phyloP scores from a whole-genome alignment of 2,329 filamentous ascomycete genomes.

The Didymosphaeria variabile region DNA sequence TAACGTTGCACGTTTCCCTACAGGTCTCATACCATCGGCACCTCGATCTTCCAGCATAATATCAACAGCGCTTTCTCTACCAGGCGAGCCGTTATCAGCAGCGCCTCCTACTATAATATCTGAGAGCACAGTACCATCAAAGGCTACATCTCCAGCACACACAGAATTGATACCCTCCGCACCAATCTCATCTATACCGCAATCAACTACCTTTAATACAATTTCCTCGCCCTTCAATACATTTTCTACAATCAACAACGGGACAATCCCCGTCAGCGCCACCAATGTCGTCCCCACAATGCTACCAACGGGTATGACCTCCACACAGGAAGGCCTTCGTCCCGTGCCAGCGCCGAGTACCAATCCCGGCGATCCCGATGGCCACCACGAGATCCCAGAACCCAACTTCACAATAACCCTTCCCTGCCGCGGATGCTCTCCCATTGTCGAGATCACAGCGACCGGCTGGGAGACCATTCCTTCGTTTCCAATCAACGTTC shows the following conservation, averaged over 20 bases:
- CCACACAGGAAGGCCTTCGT: slow-evolving; percentile 34
- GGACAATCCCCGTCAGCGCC: not conserved
- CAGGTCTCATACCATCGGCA: slow-evolving; percentile 21
- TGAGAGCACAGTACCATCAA: not conserved
- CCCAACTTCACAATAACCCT: slow-evolving; percentile 39
- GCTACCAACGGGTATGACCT: slow-evolving; percentile 25
- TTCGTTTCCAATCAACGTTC: slow-evolving; percentile 12
- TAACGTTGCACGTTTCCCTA: not conserved
- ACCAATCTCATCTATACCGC: slow-evolving; percentile 9
- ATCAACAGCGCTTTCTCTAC: slow-evolving; percentile 17
- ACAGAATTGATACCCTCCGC: slow-evolving; percentile 21
- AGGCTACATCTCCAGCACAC: slow-evolving; percentile 2
- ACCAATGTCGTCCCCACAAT: slow-evolving; percentile 20
- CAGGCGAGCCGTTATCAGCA: not conserved
- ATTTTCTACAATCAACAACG: not conserved
- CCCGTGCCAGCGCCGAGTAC: slow-evolving; percentile 36
- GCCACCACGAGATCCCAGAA: slow-evolving; percentile 43
- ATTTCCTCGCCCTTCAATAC: not conserved
- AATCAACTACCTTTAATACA: not conserved
- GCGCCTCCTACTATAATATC: slow-evolving; percentile 3
- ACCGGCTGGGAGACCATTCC: slow-evolving; percentile 32
- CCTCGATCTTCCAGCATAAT: slow-evolving; percentile 15
- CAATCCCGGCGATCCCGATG: slow-evolving; percentile 36
- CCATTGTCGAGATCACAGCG: slow-evolving; percentile 37
- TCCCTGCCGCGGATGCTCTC: slow-evolving; percentile 38